Evolutionary conservation across 2,329 filamentous ascomycete genomes (phyloP), one percentile per base, ranked within the genome.

Genomic region (Xylariaceae sp.): DNA sequence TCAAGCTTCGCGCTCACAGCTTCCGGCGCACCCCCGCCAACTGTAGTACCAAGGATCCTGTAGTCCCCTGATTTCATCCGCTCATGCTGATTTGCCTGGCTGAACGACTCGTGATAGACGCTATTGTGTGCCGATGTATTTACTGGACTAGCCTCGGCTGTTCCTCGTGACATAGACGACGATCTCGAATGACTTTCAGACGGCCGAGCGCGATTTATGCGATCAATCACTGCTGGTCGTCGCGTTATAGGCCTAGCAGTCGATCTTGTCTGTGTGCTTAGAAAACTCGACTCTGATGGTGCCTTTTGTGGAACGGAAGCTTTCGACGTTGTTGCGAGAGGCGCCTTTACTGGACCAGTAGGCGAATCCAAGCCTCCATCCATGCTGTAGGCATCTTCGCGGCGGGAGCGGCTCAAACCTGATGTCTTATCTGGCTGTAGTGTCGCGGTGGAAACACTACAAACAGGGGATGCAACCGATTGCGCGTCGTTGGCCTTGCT

Each of bases 1-100:
- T 83, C 83, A 5, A 87, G 73, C 52, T 81, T 79, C 6, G 81
- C 79, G 63, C 76, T 85, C 55, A 85, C 81, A 47, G 76, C 74
- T 56, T 83, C 82, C 2, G 80, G 78, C 4, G 77, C 79, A 2
- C 79, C 79, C 62, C 83, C 80, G 53, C 78, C 79, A 7, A 73
- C 72, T 11, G 77, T 79, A 1, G 80, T 84, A 0, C 80, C 81
- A 0, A 81, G 79, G 48, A 84, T 83, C 47, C 76, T 71, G 61
- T 76, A 70, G 51, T 73, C 67, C 26, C 78, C 74, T 1, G 77
- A 75, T 48, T 72, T 70, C 64, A 75, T 70, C 49, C 73, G 73
- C 55, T 77, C 72, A 3, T 73, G 70, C 37, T 73, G 68, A 46
- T 73, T 73, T 11, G 78, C 75, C 50, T 75, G 73, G 3, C 72